Percentiles rank a stretch among this genome's conserved stretches.
These are phyloP conservation scores for Citrullus colocynthis DNA, from an alignment of 306 rosid genomes.

Conservation along the genomic window DNA sequence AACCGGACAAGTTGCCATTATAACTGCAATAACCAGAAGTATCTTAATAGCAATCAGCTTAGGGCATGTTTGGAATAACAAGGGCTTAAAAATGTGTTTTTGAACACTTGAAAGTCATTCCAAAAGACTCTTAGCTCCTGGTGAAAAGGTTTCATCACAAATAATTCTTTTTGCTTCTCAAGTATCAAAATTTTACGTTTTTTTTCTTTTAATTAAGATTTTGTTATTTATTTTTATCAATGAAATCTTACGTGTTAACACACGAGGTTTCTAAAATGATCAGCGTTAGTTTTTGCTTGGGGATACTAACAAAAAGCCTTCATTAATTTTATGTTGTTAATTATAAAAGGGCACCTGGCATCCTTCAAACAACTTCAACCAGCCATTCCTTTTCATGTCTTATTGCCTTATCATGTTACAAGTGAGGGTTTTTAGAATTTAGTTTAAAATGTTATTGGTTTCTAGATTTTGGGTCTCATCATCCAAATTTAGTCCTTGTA, in stretches of 20 bases:
- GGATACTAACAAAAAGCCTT: background rate
- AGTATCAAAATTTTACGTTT: background rate
- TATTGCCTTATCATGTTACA: background rate
- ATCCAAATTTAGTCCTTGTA: no score
- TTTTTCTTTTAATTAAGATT: no score
- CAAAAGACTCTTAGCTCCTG: background rate
- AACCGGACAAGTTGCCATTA: background rate
- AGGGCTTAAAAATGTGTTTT: no score
- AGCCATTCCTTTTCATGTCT: background rate
- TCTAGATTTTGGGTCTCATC: no score
- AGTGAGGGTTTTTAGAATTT: background rate
- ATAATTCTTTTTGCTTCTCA: background rate
- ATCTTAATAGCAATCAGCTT: background rate
- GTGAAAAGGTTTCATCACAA: background rate
- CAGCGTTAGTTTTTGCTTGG: background rate
- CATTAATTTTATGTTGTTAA: background rate
- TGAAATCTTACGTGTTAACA: background rate
- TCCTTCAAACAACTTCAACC: background rate
- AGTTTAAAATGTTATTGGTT: no score
- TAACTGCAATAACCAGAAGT: background rate
- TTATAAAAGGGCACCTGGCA: background rate
- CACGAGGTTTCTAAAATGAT: background rate
- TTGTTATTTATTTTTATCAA: no score
- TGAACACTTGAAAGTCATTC: no score
- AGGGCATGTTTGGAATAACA: no score